Conservation (phyloP, 495 filamentous ascomycete genomes). For the Podospora appendiculata region DNA sequence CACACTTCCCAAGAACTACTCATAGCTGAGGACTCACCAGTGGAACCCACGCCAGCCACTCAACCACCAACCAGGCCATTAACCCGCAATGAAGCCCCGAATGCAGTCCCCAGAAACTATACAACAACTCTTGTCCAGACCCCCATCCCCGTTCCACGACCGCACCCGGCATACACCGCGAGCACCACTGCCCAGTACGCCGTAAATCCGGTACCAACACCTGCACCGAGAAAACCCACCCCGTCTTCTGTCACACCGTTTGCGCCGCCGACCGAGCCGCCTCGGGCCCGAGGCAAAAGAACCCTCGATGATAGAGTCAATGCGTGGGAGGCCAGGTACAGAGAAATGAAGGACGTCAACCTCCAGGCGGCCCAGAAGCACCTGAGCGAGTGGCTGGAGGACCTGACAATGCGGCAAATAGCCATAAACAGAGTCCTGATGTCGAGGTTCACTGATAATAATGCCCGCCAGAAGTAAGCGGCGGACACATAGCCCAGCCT, state of each 20-base stretch:
- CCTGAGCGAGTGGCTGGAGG: slow-evolving; percentile 11
- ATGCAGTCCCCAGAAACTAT: no score
- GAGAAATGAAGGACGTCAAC: background rate
- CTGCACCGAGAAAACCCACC: background rate
- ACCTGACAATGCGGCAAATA: slow-evolving; percentile 8
- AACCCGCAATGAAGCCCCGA: background rate
- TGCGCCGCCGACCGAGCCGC: background rate
- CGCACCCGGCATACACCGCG: background rate
- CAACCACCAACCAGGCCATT: background rate
- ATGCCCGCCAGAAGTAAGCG: no score
- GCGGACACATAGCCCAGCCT: no score
- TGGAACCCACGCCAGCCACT: background rate
- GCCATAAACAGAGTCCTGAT: slow-evolving; percentile 13
- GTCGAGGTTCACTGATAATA: background rate
- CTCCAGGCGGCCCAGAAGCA: slow-evolving; percentile 5
- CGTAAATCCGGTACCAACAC: background rate
- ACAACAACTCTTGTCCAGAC: background rate
- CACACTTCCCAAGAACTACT: background rate
- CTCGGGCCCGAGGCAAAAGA: background rate
- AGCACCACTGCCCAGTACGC: background rate
- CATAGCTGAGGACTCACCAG: background rate
- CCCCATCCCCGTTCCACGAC: background rate
- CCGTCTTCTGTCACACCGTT: no score
- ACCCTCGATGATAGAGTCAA: slow-evolving; percentile 1
- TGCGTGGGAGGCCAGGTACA: slow-evolving; percentile 12